Percentiles rank a stretch among this genome's conserved stretches.
These are phyloP conservation scores for Taphrina communis DNA, from an alignment of 1,139 yeast genomes.

Conservation along the genomic window DNA sequence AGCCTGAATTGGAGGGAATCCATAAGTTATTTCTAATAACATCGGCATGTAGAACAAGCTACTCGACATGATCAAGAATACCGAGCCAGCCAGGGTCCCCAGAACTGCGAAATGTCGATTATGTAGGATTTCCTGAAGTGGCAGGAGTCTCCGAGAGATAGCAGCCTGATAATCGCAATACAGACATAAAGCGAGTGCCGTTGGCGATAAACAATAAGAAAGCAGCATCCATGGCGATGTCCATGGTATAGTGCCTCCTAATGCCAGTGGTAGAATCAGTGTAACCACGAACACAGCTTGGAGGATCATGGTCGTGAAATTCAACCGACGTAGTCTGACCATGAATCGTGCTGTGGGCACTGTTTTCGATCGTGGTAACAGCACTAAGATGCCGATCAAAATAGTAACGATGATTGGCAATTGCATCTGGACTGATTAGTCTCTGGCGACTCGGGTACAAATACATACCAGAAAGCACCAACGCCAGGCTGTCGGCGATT, in stretches of 20 bases:
- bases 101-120: conserved; percentile 1
- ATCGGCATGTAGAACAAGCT: conserved; percentile 6
- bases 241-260: background rate
- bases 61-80: background rate
- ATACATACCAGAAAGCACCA: background rate
- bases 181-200: background rate
- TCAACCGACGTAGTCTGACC: background rate
- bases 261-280: conserved; percentile 6
- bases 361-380: background rate
- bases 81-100: background rate
- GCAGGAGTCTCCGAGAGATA: background rate
- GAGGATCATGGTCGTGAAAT: background rate
- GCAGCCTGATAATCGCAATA: background rate
- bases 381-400: background rate
- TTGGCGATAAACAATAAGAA: background rate
- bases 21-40: conserved; percentile 2
- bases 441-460: background rate
- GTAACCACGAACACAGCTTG: background rate
- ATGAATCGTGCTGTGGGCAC: background rate
- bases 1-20: background rate
- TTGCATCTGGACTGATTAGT: background rate
- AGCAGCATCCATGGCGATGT: background rate
- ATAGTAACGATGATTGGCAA: background rate
- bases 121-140: background rate
- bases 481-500: background rate